Base-by-base conservation (phyloP, 2,329 filamentous ascomycete species). In the Penicillium glabrum region DNA sequence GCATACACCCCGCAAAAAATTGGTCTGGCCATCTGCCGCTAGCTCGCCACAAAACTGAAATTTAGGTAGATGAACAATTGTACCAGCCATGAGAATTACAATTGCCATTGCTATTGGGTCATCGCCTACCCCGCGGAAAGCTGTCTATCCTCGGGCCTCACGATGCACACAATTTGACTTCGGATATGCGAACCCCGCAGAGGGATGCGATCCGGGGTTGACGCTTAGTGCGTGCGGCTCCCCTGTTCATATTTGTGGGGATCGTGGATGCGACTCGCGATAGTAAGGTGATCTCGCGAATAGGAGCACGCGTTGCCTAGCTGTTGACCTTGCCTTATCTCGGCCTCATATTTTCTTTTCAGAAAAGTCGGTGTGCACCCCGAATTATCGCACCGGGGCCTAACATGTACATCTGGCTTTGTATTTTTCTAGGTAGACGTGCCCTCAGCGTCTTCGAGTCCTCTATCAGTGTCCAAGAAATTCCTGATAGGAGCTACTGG, bases 191-290 rank as follows among this genome's bases (percentile, higher is more conserved):
- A 29, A 35, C 46, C 45, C 53, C 24, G 44, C 53, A 33, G 53
- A 52, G 26, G 33, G 47, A 51, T 53, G 27, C 33, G 39, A 49
- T 60, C 57, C 47, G 54, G 57, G 43, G 53, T 54, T 26, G 46
- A 58, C 29, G 52, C 53, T 50, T 43, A 50, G 47, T 61, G 53
- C 49, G 48, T 58, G 56, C 52, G 52, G 49, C 37, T 54, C 57
- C 54, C 51, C 47, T 49, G 46, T 11, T 48, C 41, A 59, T 59
- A 46, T 49, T 24, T 51, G 56, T 44, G 56, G 54, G 59, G 53
- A 49, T 31, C 31, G 43, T 39, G 13, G 26, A n/a, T 13, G 23
- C 21, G 13, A 24, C 24, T 41, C 29, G 35, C 39, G 50, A 60
- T 59, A 48, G 27, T 35, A 29, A 33, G 24, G 37, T 19, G 46